Conservation (phyloP, 495 filamentous ascomycete species). For the Daldinia vernicosa region DNA sequence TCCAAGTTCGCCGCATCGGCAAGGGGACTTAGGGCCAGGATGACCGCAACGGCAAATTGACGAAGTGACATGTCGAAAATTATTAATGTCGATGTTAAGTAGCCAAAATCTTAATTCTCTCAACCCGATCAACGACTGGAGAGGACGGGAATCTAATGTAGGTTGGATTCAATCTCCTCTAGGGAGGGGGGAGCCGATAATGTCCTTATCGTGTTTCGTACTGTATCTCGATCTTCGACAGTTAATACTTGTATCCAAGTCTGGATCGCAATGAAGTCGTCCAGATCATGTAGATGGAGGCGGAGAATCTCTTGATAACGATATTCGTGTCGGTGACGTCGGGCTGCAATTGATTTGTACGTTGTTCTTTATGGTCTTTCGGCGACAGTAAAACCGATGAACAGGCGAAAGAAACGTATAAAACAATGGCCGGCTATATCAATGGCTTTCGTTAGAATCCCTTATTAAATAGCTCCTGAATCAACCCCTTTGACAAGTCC, state of each 20-base stretch:
- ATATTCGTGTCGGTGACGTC: constrained; percentile 12
- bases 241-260: constrained; percentile 9
- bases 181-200: constrained; percentile 15
- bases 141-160: constrained; percentile 32
- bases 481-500: constrained; percentile 8
- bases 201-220: constrained; percentile 21
- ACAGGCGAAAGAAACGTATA: constrained; percentile 20
- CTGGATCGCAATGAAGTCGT: constrained; percentile 12
- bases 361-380: constrained; percentile 25
- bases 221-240: constrained; percentile 9
- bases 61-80: constrained; percentile 39
- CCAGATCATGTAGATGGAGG: constrained; percentile 34
- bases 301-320: constrained; percentile 20
- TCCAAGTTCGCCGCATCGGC: constrained; percentile 16
- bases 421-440: constrained; percentile 38
- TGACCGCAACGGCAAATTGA: constrained; percentile 39
- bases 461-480: constrained; percentile 14
- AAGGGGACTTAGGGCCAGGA: constrained; percentile 39
- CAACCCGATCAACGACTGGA: constrained; percentile 43
- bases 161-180: constrained; percentile 30
- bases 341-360: constrained; percentile 3
- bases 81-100: constrained; percentile 3
- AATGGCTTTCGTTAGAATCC: constrained; percentile 31
- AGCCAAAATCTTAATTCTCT: constrained; percentile 28
- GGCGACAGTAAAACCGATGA: constrained; percentile 11